Base-by-base conservation (phyloP, 495 filamentous ascomycete species). In the Cercophora sp. region DNA sequence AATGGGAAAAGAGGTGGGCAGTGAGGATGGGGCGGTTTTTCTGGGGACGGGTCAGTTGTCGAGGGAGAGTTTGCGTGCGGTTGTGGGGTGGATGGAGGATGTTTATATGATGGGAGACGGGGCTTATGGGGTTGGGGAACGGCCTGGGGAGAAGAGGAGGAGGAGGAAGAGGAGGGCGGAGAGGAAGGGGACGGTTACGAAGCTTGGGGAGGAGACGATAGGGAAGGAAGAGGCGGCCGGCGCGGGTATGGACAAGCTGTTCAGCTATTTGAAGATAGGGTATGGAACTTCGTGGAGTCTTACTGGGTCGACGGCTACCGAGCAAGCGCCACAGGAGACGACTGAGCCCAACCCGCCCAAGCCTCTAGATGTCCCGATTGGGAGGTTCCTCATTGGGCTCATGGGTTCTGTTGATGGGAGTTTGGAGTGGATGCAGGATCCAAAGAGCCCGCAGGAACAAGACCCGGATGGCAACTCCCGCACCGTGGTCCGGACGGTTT, bases 11-110 rank as follows among this genome's bases (percentile, higher is more conserved):
- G 73, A 81, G 55, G 80, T 86, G n/a, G 73, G 75, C 0, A 79
- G 84, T 6, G 79, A 85, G 41, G 91, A 96, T 67, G 91, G 91
- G 19, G 79, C 88, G 3, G 75, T 96, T 8, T 96, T 96, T 64
- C 77, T 89, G 10, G 91, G 91, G 1, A 70, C 85, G 2, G 87
- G 88, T 2, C 76, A 80, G 5, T 63, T 96, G 19, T 80, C 80
- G 13, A 76, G 84, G 47, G 64, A 70, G 8, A 88, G 86, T 3
- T 52, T 96, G 15, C 73, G 81, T 16, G 75, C 79, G 39, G 62
- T 96, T 8, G 84, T 85, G 6, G 77, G 80, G 26, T 96, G 91
- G 91, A 85, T 89, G 78, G 85, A 93, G 65, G 84, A 83, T 66
- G 72, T 96, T 8, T 93, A 89, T 61, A 80, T 71, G 31, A 85